Conservation (phyloP, 345 rosid genomes). For the Salix suchowensis region DNA sequence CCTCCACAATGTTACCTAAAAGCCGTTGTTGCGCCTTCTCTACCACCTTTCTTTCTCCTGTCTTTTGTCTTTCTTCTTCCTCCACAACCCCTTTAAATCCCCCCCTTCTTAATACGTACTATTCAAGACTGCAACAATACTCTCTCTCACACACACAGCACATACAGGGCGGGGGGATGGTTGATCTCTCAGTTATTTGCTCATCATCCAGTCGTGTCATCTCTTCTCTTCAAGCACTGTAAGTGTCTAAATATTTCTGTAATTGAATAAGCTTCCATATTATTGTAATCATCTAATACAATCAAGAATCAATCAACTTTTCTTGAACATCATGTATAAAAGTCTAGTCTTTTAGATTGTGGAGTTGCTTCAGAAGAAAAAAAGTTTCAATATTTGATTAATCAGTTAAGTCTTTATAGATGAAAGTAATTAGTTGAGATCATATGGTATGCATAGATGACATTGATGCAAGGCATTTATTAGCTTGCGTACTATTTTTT, state of each 20-base stretch:
- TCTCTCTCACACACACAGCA: too few relatives aligned
- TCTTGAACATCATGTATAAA: neutral
- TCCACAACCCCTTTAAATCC: neutral
- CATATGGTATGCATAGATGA: neutral
- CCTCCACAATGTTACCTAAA: neutral
- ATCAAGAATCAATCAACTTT: neutral
- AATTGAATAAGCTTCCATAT: too few relatives aligned
- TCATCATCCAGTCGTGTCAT: neutral
- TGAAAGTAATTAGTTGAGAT: neutral
- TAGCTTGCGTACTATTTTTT: neutral
- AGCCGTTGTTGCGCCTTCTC: conserved; percentile 20
- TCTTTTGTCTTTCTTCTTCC: conserved; percentile 6
- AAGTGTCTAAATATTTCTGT: neutral
- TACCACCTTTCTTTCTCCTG: neutral
- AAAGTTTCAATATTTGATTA: neutral
- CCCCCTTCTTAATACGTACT: neutral
- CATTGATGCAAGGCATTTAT: neutral
- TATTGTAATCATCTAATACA: too few relatives aligned
- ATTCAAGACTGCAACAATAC: neutral
- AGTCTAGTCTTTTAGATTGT: neutral
- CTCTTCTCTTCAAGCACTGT: neutral
- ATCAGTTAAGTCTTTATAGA: neutral
- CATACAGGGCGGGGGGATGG: too few relatives aligned
- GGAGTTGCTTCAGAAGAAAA: neutral
- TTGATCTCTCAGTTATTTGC: neutral